phyloP scores from a whole-genome alignment of 108 stramenopile genomes.

The Nannochloropsis oceanica region DNA sequence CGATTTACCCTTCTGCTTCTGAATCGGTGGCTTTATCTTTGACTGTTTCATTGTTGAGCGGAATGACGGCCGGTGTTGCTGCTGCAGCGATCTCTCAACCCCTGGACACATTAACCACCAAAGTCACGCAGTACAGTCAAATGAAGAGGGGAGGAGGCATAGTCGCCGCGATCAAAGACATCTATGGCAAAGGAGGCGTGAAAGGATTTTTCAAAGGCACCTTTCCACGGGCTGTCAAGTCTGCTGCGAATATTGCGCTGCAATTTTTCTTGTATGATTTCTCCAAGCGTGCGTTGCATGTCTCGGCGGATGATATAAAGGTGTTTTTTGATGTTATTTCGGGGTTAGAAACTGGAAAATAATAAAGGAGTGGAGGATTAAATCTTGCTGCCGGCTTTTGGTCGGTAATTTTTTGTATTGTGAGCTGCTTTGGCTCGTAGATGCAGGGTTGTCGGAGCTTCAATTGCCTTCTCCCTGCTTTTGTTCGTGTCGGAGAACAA shows the following conservation, averaged over 20 bases:
- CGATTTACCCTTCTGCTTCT: slow-evolving; percentile 6
- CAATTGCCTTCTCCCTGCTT: too few relatives aligned
- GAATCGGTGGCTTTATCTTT: slow-evolving; percentile 18
- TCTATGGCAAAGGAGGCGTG: slow-evolving; percentile 4
- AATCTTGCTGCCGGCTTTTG: too few relatives aligned
- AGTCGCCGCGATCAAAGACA: background rate
- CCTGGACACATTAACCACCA: slow-evolving; percentile 15
- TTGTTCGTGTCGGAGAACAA: too few relatives aligned
- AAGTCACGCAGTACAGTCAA: background rate
- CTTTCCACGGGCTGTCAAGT: slow-evolving; percentile 22
- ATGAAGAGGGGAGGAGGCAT: background rate
- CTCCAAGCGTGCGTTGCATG: slow-evolving; percentile 12
- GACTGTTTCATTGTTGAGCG: slow-evolving; percentile 20
- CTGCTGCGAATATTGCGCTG: slow-evolving; percentile 30
- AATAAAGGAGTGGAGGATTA: too few relatives aligned
- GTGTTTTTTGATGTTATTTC: slow-evolving; percentile 35
- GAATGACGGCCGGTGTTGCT: slow-evolving; percentile 21
- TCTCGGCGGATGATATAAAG: slow-evolving; percentile 25
- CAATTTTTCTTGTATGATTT: slow-evolving; percentile 33
- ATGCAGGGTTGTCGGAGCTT: too few relatives aligned
- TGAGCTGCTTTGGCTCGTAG: too few relatives aligned
- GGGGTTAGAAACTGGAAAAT: slow-evolving; percentile 1
- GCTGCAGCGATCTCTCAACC: slow-evolving; percentile 27
- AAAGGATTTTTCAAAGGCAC: slow-evolving; percentile 27
- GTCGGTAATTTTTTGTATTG: too few relatives aligned